Conservation (phyloP, 495 filamentous ascomycete genomes). For the Aspergillus carlsbadensis region DNA sequence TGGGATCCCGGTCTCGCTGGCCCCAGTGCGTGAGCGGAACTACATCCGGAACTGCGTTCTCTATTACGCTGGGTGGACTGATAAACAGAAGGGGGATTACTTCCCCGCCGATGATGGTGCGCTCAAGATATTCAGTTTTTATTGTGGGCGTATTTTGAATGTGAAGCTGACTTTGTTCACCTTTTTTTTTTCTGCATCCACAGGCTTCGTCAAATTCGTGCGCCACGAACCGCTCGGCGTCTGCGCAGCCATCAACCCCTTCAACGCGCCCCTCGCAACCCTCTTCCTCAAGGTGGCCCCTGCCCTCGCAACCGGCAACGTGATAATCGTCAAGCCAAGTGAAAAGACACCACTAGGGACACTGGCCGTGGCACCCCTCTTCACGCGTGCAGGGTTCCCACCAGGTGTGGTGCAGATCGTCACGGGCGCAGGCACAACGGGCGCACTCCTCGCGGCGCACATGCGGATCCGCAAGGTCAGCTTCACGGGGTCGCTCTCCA, state of each 20-base stretch:
- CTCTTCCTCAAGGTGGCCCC: conserved; percentile 88
- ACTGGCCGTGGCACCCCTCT: conserved; percentile 85
- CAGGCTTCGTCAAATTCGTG: conserved; percentile 95
- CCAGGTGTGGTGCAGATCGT: conserved; percentile 85
- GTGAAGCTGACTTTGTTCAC: no score
- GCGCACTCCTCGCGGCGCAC: conserved; percentile 86
- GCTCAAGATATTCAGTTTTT: no score
- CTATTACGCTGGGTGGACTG: no score
- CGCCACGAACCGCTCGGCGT: conserved; percentile 75
- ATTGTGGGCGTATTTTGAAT: no score
- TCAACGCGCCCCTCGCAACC: conserved; percentile 96
- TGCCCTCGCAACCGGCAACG: conserved; percentile 85
- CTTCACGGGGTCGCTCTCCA: conserved; percentile 88
- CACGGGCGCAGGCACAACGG: conserved; percentile 65
- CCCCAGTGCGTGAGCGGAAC: no score
- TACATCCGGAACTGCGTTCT: no score
- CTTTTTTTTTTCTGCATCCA: no score
- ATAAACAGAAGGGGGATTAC: conserved; percentile 25
- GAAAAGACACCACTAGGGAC: conserved; percentile 87
- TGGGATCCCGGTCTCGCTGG: background rate
- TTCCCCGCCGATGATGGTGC: conserved; percentile 73
- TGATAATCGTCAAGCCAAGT: conserved; percentile 83
- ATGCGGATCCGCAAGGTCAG: conserved; percentile 81
- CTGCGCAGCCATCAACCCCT: conserved; percentile 67
- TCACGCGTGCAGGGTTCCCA: conserved; percentile 83